phyloP scores from a whole-genome alignment of 176 grass and related monocot species.

The Phoenix roebelenii region DNA sequence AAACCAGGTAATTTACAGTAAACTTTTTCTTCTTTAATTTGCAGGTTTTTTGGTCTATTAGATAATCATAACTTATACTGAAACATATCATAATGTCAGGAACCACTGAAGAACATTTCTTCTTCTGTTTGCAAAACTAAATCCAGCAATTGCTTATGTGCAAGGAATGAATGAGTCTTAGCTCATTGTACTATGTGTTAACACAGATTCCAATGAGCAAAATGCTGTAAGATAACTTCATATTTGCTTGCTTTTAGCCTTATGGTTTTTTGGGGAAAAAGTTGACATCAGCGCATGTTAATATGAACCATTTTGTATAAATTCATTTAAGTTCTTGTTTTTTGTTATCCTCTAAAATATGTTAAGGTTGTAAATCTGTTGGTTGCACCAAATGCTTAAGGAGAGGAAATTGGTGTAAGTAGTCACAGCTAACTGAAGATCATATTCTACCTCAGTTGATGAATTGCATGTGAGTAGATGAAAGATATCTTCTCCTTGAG shows the following conservation, averaged over 20 bases:
- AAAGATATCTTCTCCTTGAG: too few species aligned
- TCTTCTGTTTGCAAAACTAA: conserved; percentile 86
- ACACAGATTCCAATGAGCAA: conserved; percentile 36
- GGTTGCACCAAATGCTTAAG: too few species aligned
- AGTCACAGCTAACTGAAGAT: too few species aligned
- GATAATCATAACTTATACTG: too few species aligned
- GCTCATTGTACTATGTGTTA: conserved; percentile 78
- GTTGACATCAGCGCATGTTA: too few species aligned
- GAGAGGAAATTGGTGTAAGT: too few species aligned
- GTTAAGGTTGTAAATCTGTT: too few species aligned
- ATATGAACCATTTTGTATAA: too few species aligned
- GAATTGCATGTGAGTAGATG: not conserved
- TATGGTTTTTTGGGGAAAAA: not conserved
- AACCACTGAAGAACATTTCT: conserved; percentile 83
- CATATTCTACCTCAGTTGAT: not conserved
- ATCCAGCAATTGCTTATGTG: conserved; percentile 77
- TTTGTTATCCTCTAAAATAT: too few species aligned
- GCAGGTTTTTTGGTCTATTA: conserved; percentile 4
- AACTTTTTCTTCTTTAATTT: conserved; percentile 11
- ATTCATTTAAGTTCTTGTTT: too few species aligned
- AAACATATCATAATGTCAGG: conserved; percentile 31
- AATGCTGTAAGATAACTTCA: conserved; percentile 46
- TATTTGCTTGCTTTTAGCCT: conserved; percentile 1
- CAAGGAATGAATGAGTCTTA: conserved; percentile 99
- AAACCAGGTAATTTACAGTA: conserved; percentile 40